Percentiles rank a stretch among this genome's conserved stretches.
phyloP scores from a whole-genome alignment of 306 rosid genomes.

The Acacia crassicarpa region DNA sequence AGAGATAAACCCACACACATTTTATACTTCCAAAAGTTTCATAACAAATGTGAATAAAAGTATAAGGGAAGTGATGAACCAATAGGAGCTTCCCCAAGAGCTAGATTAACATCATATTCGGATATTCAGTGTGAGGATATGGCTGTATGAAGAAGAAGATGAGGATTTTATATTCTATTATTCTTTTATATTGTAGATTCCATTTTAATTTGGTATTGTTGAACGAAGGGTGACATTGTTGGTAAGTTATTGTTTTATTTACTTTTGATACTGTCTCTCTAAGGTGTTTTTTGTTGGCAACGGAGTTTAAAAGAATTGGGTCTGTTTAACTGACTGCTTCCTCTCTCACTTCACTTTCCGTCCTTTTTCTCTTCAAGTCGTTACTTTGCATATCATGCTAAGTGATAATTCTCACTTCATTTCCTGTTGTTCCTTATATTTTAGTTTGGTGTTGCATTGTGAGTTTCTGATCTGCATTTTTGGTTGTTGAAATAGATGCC shows the following conservation, averaged over 20 bases:
- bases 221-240: neutral
- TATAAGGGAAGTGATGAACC: constrained; percentile 27
- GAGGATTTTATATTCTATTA: constrained; percentile 2
- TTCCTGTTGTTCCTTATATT: too few species aligned
- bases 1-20: neutral
- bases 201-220: neutral
- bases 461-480: neutral
- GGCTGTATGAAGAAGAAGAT: neutral
- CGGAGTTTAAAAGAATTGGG: too few species aligned
- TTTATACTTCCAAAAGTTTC: neutral
- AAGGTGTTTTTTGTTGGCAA: too few species aligned
- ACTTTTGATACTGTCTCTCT: too few species aligned
- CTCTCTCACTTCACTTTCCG: too few species aligned
- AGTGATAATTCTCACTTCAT: too few species aligned
- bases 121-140: constrained; percentile 15
- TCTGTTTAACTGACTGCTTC: too few species aligned
- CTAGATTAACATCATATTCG: constrained; percentile 28
- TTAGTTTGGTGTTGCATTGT: too few species aligned
- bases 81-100: constrained; percentile 14
- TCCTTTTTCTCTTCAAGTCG: too few species aligned
- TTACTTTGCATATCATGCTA: too few species aligned
- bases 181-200: neutral
- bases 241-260: neutral
- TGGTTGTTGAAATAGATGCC: neutral
- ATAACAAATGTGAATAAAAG: neutral